Evolutionary conservation across 306 rosid species (phyloP).

Genomic region (Vachellia collinsii): DNA sequence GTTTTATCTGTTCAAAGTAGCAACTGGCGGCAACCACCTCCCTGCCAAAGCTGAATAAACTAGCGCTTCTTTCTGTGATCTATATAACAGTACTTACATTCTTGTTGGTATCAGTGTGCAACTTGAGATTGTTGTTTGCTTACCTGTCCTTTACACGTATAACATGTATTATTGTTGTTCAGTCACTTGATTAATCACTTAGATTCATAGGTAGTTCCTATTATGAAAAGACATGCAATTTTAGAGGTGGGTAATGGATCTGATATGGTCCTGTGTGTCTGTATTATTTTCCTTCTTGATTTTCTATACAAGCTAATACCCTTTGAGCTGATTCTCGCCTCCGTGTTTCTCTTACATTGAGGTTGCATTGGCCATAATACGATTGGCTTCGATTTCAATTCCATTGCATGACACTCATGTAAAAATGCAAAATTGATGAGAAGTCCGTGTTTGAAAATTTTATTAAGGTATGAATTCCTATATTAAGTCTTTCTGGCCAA

Average conservation of each 20-base stretch:
- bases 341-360: not conserved
- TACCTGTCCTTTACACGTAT: not conserved
- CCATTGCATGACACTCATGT: not conserved
- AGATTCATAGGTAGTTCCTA: not conserved
- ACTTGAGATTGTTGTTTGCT: not conserved
- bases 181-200: not conserved
- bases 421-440: no score
- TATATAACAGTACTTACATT: not conserved
- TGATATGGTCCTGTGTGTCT: not conserved
- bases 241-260: not conserved
- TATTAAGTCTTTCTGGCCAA: no score
- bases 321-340: not conserved
- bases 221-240: not conserved
- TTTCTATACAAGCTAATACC: not conserved
- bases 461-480: no score
- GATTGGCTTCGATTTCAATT: not conserved
- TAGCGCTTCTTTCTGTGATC: not conserved
- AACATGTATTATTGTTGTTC: not conserved
- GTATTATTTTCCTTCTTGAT: not conserved
- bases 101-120: not conserved
- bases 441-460: no score
- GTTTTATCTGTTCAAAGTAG: slow-evolving; percentile 66
- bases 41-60: slow-evolving; percentile 49
- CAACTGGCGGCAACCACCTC: slow-evolving; percentile 68
- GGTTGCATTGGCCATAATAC: not conserved